phyloP scores from a whole-genome alignment of 805 yeast species.

The Kockiozyma suomiensis region DNA sequence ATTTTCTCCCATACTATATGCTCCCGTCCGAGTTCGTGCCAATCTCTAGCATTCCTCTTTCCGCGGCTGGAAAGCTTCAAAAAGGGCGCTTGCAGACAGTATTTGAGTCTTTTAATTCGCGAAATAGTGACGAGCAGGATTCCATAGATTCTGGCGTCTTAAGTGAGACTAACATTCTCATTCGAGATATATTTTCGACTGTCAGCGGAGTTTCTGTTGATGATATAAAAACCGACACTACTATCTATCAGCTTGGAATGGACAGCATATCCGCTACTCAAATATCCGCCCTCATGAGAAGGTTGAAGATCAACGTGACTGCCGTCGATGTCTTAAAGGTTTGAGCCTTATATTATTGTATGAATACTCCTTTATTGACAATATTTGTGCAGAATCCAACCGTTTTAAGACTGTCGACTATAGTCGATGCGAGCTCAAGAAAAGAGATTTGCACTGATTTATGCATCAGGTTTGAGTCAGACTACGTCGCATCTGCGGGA shows the following conservation, averaged over 20 bases:
- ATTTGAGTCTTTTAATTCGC: not conserved
- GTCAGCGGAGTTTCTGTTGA: conserved; percentile 15
- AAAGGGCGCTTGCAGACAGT: not conserved
- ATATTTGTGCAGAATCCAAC: conserved; percentile 1
- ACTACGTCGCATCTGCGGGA: not conserved
- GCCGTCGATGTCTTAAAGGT: conserved; percentile 26
- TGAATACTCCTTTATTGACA: not conserved
- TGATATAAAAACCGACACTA: conserved; percentile 1
- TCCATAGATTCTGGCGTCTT: not conserved
- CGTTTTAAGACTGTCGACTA: conserved; percentile 3
- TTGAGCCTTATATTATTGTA: not conserved
- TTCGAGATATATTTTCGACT: conserved; percentile 15
- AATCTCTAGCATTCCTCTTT: conserved; percentile 30
- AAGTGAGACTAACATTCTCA: not conserved
- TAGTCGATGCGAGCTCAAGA: not conserved
- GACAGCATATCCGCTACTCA: conserved; percentile 36
- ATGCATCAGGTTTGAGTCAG: conserved; percentile 3
- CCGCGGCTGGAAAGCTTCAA: conserved; percentile 33
- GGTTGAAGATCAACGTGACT: conserved; percentile 2
- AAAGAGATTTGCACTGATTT: not conserved
- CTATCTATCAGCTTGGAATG: conserved; percentile 35
- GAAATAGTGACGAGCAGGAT: not conserved
- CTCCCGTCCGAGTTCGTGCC: conserved; percentile 30
- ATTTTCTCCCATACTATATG: conserved; percentile 34
- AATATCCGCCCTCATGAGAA: conserved; percentile 12